Evolutionary conservation across 768 basidiomycete species (phyloP).

Genomic region (Lactarius quietus): DNA sequence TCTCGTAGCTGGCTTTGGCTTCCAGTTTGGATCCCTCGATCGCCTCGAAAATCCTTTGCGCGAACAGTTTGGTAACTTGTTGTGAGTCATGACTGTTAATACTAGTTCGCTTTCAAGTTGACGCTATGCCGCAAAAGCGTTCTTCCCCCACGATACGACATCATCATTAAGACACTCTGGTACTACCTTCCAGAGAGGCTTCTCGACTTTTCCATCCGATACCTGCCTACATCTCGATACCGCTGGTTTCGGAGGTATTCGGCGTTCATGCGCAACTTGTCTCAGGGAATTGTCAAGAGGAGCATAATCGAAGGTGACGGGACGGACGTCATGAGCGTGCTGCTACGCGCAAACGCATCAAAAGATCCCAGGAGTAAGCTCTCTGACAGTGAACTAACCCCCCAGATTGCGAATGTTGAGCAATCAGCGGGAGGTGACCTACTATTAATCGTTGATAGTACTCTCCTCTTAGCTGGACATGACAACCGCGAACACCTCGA

Average conservation of each 20-base stretch:
- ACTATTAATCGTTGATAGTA: not conserved
- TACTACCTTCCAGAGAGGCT: slow-evolving; percentile 19
- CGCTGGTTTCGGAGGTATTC: slow-evolving; percentile 13
- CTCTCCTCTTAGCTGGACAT: slow-evolving; percentile 1
- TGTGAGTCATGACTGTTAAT: slow-evolving; percentile 23
- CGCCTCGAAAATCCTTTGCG: slow-evolving; percentile 25
- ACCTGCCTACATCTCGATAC: slow-evolving; percentile 19
- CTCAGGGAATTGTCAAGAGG: slow-evolving; percentile 17
- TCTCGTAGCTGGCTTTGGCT: slow-evolving; percentile 27
- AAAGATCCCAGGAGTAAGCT: slow-evolving; percentile 17
- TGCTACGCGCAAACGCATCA: slow-evolving; percentile 27
- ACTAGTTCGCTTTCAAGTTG: not conserved
- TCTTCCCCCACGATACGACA: not conserved
- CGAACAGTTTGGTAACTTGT: slow-evolving; percentile 28
- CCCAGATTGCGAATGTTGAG: slow-evolving; percentile 18
- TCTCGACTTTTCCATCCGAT: slow-evolving; percentile 17
- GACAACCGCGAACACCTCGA: not conserved
- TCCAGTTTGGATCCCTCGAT: slow-evolving; percentile 28
- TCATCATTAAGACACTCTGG: slow-evolving; percentile 22
- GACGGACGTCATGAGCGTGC: slow-evolving; percentile 28
- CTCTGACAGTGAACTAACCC: slow-evolving; percentile 22
- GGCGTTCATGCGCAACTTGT: slow-evolving; percentile 15
- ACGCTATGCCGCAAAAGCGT: not conserved
- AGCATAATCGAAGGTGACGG: slow-evolving; percentile 8
- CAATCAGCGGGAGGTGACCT: not conserved